Base-by-base conservation (phyloP, 805 yeast species). In the Pichia ethanolica region DNA sequence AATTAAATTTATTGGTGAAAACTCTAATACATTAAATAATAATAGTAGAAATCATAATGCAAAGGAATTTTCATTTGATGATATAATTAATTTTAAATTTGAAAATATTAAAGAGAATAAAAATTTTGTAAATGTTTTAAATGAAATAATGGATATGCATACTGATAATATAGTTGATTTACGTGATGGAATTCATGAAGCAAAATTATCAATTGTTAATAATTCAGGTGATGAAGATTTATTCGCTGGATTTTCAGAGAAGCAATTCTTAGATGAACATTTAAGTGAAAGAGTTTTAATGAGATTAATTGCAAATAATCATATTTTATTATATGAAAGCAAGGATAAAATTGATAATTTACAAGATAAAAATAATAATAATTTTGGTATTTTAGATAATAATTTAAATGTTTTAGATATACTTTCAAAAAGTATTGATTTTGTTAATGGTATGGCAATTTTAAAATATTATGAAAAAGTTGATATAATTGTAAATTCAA, bases 301-400 rank as follows among this genome's bases (percentile, higher is more conserved):
- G 82, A 80, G 96, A 50, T 70, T 90, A 45, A 72, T 89, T 47
- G 89, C 95, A 0, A 90, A 86, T 53, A 97, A 93, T 64, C 96
- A 86, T 66, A 74, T 88, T 26, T 77, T 78, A 47, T 67, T 89
- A 35, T 72, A 89, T 5, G 57, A 36, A 13, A 14, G 37, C 28
- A 25, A 42, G 44, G 11, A 26, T 60, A 3, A 9, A 72, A 75
- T n/a, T n/a, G n/a, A n/a, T n/a, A n/a, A n/a, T n/a, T n/a, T n/a
- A n/a, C n/a, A n/a, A n/a, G n/a, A n/a, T n/a, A n/a, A n/a, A n/a
- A n/a, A n/a, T n/a, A n/a, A n/a, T n/a, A 52, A 28, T 6, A 6
- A 78, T 70, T 55, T 71, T 79, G 96, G 83, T 53, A 82, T 76
- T 44, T 75, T 91, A 14, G 85, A 89, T 57, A 81, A 78, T 51